A percentile compares a stretch with the other conserved stretches of the same genome.
These are phyloP conservation scores for Rhodotorula taiwanensis DNA, from an alignment of 768 basidiomycete species.

Conservation along the genomic window DNA sequence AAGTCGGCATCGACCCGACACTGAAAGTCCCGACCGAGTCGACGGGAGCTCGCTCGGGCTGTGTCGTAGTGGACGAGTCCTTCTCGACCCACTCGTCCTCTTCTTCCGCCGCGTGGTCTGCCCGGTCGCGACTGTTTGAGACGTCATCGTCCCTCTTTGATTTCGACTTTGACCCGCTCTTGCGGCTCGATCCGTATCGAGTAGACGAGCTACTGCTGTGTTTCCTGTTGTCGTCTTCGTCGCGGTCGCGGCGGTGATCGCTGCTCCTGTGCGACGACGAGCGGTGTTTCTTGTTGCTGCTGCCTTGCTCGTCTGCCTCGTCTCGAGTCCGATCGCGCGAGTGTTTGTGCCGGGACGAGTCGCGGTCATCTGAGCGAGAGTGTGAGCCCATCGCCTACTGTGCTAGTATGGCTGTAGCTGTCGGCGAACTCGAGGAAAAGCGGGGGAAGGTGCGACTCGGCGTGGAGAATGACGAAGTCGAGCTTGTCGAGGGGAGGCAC, in stretches of 20 bases:
- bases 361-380: slow-evolving; percentile 1
- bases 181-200: too few species aligned
- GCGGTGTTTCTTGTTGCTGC: slow-evolving; percentile 15
- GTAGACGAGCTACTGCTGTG: not conserved
- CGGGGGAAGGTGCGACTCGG: too few species aligned
- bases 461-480: too few species aligned
- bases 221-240: slow-evolving; percentile 39
- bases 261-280: slow-evolving; percentile 38
- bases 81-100: slow-evolving; percentile 77
- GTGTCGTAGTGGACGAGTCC: slow-evolving; percentile 48
- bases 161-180: slow-evolving; percentile 32
- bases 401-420: too few species aligned
- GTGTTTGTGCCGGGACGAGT: slow-evolving; percentile 4
- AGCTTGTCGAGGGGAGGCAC: too few species aligned
- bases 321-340: slow-evolving; percentile 10
- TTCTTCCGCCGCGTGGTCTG: slow-evolving; percentile 43
- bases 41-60: slow-evolving; percentile 68
- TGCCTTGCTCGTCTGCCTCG: slow-evolving; percentile 6
- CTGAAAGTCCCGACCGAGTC: slow-evolving; percentile 34
- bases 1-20: slow-evolving; percentile 20
- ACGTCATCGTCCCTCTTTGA: slow-evolving; percentile 38
- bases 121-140: slow-evolving; percentile 44
- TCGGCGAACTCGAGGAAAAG: too few species aligned
- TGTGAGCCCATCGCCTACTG: slow-evolving; percentile 3
- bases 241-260: slow-evolving; percentile 8